Conservation (phyloP, 257 asterid species). For the Primulina huaijiensis region DNA sequence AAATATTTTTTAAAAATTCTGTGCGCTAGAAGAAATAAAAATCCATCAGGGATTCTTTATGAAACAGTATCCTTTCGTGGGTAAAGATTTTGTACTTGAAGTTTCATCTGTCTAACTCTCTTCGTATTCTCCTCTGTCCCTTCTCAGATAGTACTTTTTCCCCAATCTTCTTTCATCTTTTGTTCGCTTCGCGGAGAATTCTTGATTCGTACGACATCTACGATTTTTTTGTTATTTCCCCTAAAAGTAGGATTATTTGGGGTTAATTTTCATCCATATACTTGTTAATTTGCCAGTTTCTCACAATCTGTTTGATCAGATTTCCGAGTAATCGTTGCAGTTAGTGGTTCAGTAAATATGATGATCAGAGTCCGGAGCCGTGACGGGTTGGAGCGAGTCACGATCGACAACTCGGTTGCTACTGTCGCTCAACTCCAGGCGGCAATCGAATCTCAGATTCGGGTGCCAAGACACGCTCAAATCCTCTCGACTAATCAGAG, state of each 20-base stretch:
- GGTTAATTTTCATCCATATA: not conserved
- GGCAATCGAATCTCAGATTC: slow-evolving; percentile 69
- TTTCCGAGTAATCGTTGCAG: slow-evolving; percentile 6
- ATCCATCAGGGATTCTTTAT: too few relatives aligned
- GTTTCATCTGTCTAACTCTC: not conserved
- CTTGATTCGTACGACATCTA: not conserved
- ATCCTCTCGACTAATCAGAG: slow-evolving; percentile 81
- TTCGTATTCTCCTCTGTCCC: not conserved
- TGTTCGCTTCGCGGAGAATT: not conserved
- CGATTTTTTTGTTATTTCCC: not conserved
- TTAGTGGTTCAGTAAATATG: slow-evolving; percentile 42
- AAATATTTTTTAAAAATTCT: too few relatives aligned
- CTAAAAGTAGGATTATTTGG: not conserved
- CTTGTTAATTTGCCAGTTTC: not conserved
- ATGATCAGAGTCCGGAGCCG: slow-evolving; percentile 98
- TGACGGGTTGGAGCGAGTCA: slow-evolving; percentile 90
- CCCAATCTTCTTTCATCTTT: not conserved
- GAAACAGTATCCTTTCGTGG: not conserved
- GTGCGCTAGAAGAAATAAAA: too few relatives aligned
- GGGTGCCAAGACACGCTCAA: slow-evolving; percentile 74
- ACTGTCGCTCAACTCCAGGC: slow-evolving; percentile 67
- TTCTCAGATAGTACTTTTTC: not conserved
- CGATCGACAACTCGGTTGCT: slow-evolving; percentile 60
- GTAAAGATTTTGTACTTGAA: not conserved
- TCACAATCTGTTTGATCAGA: slow-evolving; percentile 29